A percentile compares a stretch with the other conserved stretches of the same genome.
Conservation (phyloP, 2,329 filamentous ascomycete species). For the Beauveria brongniartii region DNA sequence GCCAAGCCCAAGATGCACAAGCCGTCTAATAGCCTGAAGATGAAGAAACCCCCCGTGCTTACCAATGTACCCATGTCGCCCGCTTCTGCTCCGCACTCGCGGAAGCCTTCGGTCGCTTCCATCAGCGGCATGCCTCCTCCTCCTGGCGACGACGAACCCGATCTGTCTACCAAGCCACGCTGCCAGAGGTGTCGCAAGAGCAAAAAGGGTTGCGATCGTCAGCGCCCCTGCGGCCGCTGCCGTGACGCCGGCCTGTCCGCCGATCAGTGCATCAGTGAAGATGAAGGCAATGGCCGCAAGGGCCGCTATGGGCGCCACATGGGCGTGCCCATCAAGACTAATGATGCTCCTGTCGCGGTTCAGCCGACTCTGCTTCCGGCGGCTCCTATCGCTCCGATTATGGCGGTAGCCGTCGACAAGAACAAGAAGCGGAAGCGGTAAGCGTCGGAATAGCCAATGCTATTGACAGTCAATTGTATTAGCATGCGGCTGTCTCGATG, state of each 20-base stretch:
- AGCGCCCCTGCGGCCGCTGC: slow-evolving; percentile 90
- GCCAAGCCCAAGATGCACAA: slow-evolving; percentile 38
- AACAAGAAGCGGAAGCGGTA: slow-evolving; percentile 57
- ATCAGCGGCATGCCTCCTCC: slow-evolving; percentile 28
- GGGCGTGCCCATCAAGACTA: slow-evolving; percentile 56
- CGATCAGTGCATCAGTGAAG: slow-evolving; percentile 93
- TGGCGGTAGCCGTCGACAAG: slow-evolving; percentile 38
- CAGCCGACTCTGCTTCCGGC: slow-evolving; percentile 34
- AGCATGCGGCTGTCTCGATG: not conserved
- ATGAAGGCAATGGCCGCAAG: slow-evolving; percentile 95
- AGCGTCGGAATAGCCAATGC: not conserved
- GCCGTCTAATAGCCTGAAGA: slow-evolving; percentile 30
- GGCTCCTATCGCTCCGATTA: slow-evolving; percentile 33
- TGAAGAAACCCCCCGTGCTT: slow-evolving; percentile 41
- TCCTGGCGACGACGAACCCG: slow-evolving; percentile 63
- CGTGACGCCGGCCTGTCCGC: slow-evolving; percentile 89
- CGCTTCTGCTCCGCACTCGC: slow-evolving; percentile 60
- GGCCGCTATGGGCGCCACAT: slow-evolving; percentile 76
- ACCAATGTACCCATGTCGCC: slow-evolving; percentile 48
- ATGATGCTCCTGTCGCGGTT: slow-evolving; percentile 33
- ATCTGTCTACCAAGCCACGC: slow-evolving; percentile 89
- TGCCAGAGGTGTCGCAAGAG: slow-evolving; percentile 98
- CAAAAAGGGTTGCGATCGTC: slow-evolving; percentile 97
- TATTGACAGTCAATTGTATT: not conserved
- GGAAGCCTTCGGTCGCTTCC: slow-evolving; percentile 68